Base-by-base conservation (phyloP, 1,139 yeast species). In the Magnusiomyces paraingens region DNA sequence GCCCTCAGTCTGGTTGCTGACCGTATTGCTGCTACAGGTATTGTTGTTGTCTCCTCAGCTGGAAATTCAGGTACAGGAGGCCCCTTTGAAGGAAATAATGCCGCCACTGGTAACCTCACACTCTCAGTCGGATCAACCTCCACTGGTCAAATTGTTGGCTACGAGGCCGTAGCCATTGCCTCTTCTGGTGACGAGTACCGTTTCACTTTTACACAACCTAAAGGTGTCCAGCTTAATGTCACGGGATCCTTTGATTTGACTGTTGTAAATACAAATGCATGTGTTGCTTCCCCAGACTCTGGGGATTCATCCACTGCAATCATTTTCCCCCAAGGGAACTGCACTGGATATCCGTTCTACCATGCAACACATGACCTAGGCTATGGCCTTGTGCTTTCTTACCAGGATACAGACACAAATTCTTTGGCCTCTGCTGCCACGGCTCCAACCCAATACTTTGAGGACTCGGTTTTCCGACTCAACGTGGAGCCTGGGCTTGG, bases 1-100 rank as follows among this genome's bases (percentile, higher is more conserved):
- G 18, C 57, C 10, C 51, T 64, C 14, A 20, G 48, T 1, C 18
- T 55, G 20, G 64, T 59, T 22, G 49, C 55, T 35, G 48, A 51
- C 15, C 56, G 60, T 29, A 52, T 54, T 39, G 53, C 57, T n/a
- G 38, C 44, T 15, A 35, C 26, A 11, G 59, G 61, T 15, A 53
- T 53, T 21, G 26, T 54, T 11, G 59, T 61, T 20, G 57, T 57
- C 15, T 47, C 54, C 47, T 62, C 64, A n/a, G 64, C 64, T 4
- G 64, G 64, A 15, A 52, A 55, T 35, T 32, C 38, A 8, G 57
- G 57, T 6, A 10, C 47, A 21, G 22, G 43, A 32, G 57, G 56
- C 10, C 42, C 52, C 12, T 55, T 42, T 29, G 29, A 51, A 20
- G 53, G 52, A 17, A 51, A 52, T 12, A 44, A 40, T 22, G 54